Base-by-base conservation (phyloP, 148 eudicot genomes). In the Euryodendron excelsum region DNA sequence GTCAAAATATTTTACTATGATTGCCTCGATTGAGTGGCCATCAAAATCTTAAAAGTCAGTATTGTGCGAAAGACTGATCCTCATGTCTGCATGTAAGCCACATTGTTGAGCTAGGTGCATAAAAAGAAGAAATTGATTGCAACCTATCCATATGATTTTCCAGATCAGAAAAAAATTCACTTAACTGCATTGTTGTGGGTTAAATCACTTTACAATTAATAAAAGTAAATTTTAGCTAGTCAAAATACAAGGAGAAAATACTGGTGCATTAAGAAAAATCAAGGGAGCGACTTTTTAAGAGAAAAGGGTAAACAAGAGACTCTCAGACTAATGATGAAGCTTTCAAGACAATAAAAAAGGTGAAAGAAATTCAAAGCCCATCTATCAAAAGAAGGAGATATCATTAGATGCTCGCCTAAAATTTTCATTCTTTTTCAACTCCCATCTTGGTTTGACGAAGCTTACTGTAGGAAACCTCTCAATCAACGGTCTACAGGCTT, bases 401-500 rank as follows among this genome's bases (percentile, higher is more conserved):
- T 80, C 83, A 82, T 79, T 56, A 77, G 79, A 69, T 68, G 74
- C 69, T 52, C 7, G 21, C 15, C 36, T 37, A 75, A 78, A 48
- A 70, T 74, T 60, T 68, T 56, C 45, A 48, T 25, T 61, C 64
- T 73, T 80, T 81, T 75, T 72, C 82, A 80, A 76, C 72, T 30
- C 82, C 60, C 50, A 27, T 77, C 59, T 61, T 81, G 58, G 81
- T 81, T 85, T 77, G 72, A 73, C 69, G 58, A 69, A 78, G 18
- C 50, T 75, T 60, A 72, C 60, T 76, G 48, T 37, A 53, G 77
- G 73, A 77, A 82, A 82, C 55, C 78, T 81, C 83, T 37, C 77
- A 85, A 82, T 78, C 80, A 84, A 83, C 73, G 83, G 83, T 76
- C 78, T 62, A 83, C 58, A 73, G 86, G 74, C 80, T 80, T 80